Evolutionary conservation across 352 stramenopile species (phyloP).

Genomic region (Phytophthora rubi): DNA sequence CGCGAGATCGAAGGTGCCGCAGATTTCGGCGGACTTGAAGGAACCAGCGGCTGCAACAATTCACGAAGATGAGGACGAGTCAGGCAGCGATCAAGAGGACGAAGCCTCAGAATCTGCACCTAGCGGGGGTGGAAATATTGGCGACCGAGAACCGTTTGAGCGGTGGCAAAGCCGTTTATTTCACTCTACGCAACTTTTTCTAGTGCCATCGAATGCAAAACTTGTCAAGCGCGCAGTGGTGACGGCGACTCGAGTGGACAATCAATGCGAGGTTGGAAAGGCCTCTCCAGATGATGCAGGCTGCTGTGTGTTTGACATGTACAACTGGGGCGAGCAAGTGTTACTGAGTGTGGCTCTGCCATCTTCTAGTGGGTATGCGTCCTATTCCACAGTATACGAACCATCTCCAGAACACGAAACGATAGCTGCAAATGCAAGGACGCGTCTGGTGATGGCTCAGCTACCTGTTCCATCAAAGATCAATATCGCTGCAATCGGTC

Average conservation of each 20-base stretch:
- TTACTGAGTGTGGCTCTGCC: conserved; percentile 38
- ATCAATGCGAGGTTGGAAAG: conserved; percentile 39
- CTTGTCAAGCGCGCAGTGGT: conserved; percentile 46
- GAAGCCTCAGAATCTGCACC: not conserved
- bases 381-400: conserved; percentile 52
- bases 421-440: not conserved
- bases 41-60: conserved; percentile 7
- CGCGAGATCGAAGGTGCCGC: not conserved
- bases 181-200: conserved; percentile 42
- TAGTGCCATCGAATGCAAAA: conserved; percentile 45
- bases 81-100: conserved; percentile 13
- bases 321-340: conserved; percentile 62
- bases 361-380: conserved; percentile 21
- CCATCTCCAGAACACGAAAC: not conserved
- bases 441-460: conserved; percentile 34
- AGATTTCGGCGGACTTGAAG: not conserved
- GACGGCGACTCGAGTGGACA: conserved; percentile 46
- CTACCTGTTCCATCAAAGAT: conserved; percentile 24
- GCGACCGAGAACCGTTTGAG: conserved; percentile 4
- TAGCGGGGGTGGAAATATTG: not conserved
- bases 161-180: conserved; percentile 55
- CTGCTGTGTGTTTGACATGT: conserved; percentile 63
- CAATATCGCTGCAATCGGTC: conserved; percentile 16
- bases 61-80: conserved; percentile 27
- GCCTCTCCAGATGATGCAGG: conserved; percentile 48